Base-by-base conservation (phyloP, 768 basidiomycete genomes). In the Podaxis sp. region DNA sequence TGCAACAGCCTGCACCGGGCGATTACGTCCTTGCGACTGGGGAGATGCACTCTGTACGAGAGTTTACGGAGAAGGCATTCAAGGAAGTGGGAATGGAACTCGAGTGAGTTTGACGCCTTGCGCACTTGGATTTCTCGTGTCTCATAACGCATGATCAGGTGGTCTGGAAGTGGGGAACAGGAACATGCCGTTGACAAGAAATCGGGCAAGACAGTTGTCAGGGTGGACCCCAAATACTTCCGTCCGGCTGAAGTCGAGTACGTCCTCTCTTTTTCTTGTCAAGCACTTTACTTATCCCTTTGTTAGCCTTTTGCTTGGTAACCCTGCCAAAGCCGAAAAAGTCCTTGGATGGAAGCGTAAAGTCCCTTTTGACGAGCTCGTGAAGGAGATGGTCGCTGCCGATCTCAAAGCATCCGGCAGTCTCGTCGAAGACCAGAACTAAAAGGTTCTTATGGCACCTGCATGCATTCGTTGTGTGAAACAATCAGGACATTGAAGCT, bases 21-120 rank as follows among this genome's bases (percentile, higher is more conserved):
- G 96, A 99, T 77, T 99, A 92, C 70, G 95, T 97, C 58, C 91
- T 97, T 52, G 95, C 95, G 0, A 97, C 95, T 1, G 95, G 95
- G 30, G 96, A 99, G 81, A 98, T 94, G 33, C 96, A 99, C 75
- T 87, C 87, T 44, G 96, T 99, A 28, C 87, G 93, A 61, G 95
- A 98, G 77, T 97, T 87, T 68, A 93, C 98, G 68, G 87, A 95
- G 72, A 94, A 92, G 76, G 74, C 96, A 19, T 98, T 99, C 74
- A 77, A 68, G 2, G 76, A 82, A 54, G 82, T 93, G 30, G 88
- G 84, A 52, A 87, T 87, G 46, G 71, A 83, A 57, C 84, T 99
- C 71, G 76, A 79, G 89, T 91, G 69, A 46, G 83, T 73, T 1
- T 19, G 6, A 30, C 5, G 3, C 44, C 28, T 5, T 22, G 3